Conservation (phyloP, 75 land plant species). For the Larix kaempferi region DNA sequence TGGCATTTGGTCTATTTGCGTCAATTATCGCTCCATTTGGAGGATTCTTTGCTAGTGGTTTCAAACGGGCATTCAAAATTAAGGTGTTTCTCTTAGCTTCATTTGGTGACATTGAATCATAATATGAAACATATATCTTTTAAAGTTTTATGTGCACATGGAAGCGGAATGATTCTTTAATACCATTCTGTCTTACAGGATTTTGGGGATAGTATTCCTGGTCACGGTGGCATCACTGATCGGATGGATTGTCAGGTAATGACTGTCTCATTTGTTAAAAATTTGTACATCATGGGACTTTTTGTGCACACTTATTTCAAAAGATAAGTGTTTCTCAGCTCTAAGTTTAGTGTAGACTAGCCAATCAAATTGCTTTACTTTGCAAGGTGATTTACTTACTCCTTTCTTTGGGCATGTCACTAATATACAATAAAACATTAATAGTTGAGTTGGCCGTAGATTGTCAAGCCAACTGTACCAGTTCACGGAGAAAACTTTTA, state of each 20-base stretch:
- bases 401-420: no score
- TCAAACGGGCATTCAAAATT: slow-evolving; percentile 95
- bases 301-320: not conserved
- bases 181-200: slow-evolving; percentile 48
- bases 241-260: slow-evolving; percentile 99
- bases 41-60: slow-evolving; percentile 99
- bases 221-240: slow-evolving; percentile 98
- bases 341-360: not conserved
- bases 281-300: not conserved
- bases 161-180: not conserved
- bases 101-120: not conserved
- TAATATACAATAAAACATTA: no score
- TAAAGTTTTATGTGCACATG: not conserved
- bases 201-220: slow-evolving; percentile 99
- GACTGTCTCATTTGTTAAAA: not conserved
- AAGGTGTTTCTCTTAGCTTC: slow-evolving; percentile 46
- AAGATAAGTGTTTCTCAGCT: not conserved
- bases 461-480: no score
- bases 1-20: slow-evolving; percentile 90
- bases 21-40: slow-evolving; percentile 99
- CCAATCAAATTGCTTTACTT: not conserved
- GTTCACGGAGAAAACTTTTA: no score
- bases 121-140: slow-evolving; percentile 2
- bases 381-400: no score
- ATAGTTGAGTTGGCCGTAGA: no score